These are phyloP conservation scores for Gastrodia elata DNA, from an alignment of 106 monocot genomes.

Conservation along the genomic window DNA sequence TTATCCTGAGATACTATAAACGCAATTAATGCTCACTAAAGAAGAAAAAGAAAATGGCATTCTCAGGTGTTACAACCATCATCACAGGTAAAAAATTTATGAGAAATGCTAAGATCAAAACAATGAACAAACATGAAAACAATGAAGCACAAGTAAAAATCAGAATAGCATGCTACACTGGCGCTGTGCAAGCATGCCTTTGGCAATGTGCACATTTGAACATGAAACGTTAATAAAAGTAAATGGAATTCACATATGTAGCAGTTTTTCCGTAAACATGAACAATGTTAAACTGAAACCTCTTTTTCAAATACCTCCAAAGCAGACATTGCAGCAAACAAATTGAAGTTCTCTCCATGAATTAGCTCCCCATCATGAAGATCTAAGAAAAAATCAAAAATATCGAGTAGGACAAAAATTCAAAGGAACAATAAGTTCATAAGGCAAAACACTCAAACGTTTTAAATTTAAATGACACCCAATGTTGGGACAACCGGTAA, in stretches of 20 bases:
- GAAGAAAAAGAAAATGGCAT: too few relatives aligned
- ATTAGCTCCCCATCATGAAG: constrained; percentile 92
- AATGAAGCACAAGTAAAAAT: neutral
- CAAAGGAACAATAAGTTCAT: neutral
- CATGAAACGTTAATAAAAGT: neutral
- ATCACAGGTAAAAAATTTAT: too few relatives aligned
- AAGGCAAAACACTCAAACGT: neutral
- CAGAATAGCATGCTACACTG: neutral
- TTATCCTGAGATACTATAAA: too few relatives aligned
- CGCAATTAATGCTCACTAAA: too few relatives aligned
- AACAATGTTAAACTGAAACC: neutral
- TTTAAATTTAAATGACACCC: neutral
- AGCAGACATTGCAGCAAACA: constrained; percentile 99
- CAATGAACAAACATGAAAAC: neutral
- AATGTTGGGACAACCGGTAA: neutral
- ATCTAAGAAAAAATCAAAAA: constrained; percentile 42
- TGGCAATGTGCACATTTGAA: neutral
- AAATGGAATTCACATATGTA: neutral
- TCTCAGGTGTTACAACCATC: too few relatives aligned
- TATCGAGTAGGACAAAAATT: too few relatives aligned
- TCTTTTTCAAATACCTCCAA: constrained; percentile 63
- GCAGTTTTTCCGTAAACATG: neutral
- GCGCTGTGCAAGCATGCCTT: neutral
- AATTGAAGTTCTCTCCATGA: constrained; percentile 95
- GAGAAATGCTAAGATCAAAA: too few relatives aligned